Percentiles rank a stretch among this genome's conserved stretches.
These are phyloP conservation scores for Xanthoparmelia taractica DNA, from an alignment of 495 filamentous ascomycete genomes.

Conservation along the genomic window DNA sequence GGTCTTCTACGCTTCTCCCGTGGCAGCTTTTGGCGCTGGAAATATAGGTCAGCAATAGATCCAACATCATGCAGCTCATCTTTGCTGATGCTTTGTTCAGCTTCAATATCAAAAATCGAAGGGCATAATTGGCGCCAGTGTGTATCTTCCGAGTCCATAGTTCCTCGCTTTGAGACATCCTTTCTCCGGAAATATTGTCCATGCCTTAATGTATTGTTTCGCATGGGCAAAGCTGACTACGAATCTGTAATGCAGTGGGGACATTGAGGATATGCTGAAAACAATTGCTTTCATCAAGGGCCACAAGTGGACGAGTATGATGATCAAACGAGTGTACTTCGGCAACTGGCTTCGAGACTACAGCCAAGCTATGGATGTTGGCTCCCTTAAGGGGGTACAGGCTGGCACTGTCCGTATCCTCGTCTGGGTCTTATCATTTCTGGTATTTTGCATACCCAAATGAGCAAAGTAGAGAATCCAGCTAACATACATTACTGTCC, in stretches of 20 bases:
- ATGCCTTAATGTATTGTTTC: not conserved
- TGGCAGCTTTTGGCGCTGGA: conserved; percentile 83
- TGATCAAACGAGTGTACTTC: conserved; percentile 88
- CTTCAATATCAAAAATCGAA: conserved; percentile 86
- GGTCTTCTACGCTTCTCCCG: conserved; percentile 48
- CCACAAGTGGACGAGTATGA: conserved; percentile 89
- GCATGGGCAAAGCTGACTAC: not conserved
- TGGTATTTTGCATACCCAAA: not conserved
- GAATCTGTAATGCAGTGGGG: conserved; percentile 45
- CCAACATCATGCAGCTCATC: not conserved
- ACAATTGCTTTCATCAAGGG: conserved; percentile 78
- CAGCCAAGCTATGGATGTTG: conserved; percentile 86
- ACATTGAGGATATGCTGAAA: conserved; percentile 92
- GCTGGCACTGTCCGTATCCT: conserved; percentile 85
- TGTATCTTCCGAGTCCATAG: not conserved
- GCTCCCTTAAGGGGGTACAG: conserved; percentile 79
- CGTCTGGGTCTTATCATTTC: conserved; percentile 33
- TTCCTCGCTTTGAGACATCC: not conserved
- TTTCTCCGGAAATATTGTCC: not conserved
- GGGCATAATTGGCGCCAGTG: conserved; percentile 87
- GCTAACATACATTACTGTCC: conserved; percentile 21
- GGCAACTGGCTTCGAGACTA: conserved; percentile 74
- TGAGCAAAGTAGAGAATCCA: conserved; percentile 19
- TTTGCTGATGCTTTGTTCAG: conserved; percentile 27
- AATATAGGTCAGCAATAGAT: conserved; percentile 37